Percentiles rank a stretch among this genome's conserved stretches.
Evolutionary conservation across 2,329 filamentous ascomycete genomes (phyloP).

Genomic region (Aspergillus uvarum): DNA sequence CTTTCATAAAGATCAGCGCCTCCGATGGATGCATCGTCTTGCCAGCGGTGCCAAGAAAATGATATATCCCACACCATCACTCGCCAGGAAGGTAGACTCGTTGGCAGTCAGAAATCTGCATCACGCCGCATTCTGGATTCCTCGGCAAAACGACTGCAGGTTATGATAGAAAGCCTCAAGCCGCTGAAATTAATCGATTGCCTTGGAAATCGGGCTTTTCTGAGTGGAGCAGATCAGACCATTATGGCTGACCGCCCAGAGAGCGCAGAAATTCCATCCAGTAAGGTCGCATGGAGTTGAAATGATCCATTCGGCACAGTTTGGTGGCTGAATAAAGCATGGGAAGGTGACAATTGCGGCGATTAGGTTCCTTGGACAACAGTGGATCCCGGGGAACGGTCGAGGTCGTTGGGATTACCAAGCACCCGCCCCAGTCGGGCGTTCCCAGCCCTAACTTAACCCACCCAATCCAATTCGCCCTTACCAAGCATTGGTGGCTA

Average conservation of each 20-base stretch:
- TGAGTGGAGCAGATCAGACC: not conserved
- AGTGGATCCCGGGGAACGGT: not conserved
- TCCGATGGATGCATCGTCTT: not conserved
- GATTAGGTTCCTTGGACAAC: no score
- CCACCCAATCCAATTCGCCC: not conserved
- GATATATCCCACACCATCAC: not conserved
- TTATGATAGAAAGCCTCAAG: not conserved
- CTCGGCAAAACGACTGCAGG: not conserved
- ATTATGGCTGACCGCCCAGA: not conserved
- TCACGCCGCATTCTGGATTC: not conserved
- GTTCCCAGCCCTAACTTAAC: not conserved
- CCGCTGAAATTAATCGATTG: not conserved
- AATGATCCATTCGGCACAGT: not conserved
- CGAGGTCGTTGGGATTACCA: slow-evolving; percentile 7
- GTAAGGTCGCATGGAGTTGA: not conserved
- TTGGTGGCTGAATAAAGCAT: no score
- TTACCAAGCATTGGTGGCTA: slow-evolving; percentile 3
- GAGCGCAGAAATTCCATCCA: not conserved
- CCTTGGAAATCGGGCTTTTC: not conserved
- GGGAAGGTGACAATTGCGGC: not conserved
- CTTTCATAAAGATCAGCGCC: not conserved
- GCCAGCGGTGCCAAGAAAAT: not conserved
- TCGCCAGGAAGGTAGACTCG: not conserved
- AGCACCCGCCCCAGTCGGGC: not conserved
- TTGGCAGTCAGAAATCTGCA: not conserved